Evolutionary conservation across 805 yeast species (phyloP), one percentile per base, ranked within the genome.

Genomic region (Candida pseudofarinosa): DNA sequence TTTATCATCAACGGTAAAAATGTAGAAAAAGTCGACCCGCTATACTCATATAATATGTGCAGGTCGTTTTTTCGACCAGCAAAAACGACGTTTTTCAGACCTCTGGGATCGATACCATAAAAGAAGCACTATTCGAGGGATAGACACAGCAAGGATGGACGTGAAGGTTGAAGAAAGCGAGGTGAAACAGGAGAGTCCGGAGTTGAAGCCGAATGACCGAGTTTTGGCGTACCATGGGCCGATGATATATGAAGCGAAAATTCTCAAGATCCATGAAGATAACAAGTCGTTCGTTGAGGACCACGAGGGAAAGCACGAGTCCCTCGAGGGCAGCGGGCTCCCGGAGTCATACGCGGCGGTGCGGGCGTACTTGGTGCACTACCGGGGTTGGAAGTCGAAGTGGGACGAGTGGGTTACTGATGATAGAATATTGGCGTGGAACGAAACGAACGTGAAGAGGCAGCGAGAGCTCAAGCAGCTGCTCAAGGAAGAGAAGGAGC

Each of bases 351-450:
- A 62, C 30, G 43, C 51, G 4, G 61, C 55, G 3, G 43, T 48
- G n/a, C 51, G 60, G 37, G 56, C 81, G 23, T 90, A 80, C 62
- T 81, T 71, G 51, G 79, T 91, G 14, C 99, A 93, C 58, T 91
- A 91, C 63, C 85, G 83, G 52, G 98, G 99, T 2, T 91, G 99
- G 99, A 91, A 90, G 56, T 64, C 83, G 14, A 81, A 89, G 45
- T 91, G 97, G 96, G 98, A 91, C 59, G 99, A 91, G 62, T 91
- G 99, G 99, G 91, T 91, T 1, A 75, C 77, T 1, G 62, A 64
- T 5, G 81, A 79, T 33, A 67, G 98, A 30, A 75, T 91, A 4
- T 68, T 87, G 55, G 83, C 80, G 48, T 73, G 71, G 56, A 85
- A 76, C 39, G 83, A 79, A 23, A 95, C 84, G 49, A 88, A 85